These are phyloP conservation scores for Emiliania huxleyi DNA, from an alignment of 78 protist genomes.

Conservation along the genomic window DNA sequence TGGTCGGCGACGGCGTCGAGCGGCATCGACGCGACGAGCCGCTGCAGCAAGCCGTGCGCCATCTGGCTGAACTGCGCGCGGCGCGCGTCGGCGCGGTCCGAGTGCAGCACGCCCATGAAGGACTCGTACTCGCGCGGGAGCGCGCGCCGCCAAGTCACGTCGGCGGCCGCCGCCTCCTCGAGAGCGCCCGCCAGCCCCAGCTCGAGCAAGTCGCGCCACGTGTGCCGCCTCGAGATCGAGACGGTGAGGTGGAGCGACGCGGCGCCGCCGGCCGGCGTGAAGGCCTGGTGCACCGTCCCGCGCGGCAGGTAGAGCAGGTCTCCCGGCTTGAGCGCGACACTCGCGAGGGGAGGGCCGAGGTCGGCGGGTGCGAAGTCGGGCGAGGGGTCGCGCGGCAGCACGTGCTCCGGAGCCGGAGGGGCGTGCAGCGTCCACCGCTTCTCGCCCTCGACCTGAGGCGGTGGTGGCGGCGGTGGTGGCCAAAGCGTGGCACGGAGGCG, in stretches of 20 bases:
- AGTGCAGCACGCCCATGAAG: constrained; percentile 49
- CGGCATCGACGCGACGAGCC: background rate
- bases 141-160: constrained; percentile 41
- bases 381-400: background rate
- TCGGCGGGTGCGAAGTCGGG: background rate
- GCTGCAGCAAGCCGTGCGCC: background rate
- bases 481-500: too few relatives aligned
- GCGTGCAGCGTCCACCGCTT: constrained; percentile 78
- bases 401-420: background rate
- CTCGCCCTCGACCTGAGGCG: constrained; percentile 70
- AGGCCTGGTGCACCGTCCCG: constrained; percentile 84
- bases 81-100: background rate
- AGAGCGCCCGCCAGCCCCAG: constrained; percentile 42
- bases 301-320: constrained; percentile 89
- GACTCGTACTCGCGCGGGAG: constrained; percentile 53
- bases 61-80: background rate
- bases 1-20: background rate
- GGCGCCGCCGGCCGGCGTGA: background rate
- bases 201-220: constrained; percentile 64
- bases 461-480: too few relatives aligned
- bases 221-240: constrained; percentile 56
- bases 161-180: background rate
- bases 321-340: constrained; percentile 66
- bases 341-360: background rate
- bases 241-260: constrained; percentile 79